Conservation (phyloP, 768 basidiomycete genomes). For the Agaricus subrufescens region DNA sequence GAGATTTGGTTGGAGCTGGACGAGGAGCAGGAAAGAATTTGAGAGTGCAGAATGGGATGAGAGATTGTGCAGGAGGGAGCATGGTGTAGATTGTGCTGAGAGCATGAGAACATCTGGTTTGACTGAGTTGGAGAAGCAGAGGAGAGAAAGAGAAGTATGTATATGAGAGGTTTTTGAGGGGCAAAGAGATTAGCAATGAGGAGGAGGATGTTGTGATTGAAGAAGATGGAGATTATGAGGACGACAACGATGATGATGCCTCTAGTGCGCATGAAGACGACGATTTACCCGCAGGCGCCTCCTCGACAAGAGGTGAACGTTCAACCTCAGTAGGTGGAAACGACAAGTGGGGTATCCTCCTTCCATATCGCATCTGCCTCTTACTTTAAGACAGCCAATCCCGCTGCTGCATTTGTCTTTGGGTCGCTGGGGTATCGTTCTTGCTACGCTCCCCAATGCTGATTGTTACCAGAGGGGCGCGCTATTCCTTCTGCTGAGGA, state of each 20-base stretch:
- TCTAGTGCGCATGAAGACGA: conserved; percentile 17
- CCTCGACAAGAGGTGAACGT: not conserved
- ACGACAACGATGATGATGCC: conserved; percentile 22
- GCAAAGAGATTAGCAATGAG: conserved; percentile 47
- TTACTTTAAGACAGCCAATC: too few relatives aligned
- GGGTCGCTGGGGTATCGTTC: too few relatives aligned
- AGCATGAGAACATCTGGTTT: not conserved
- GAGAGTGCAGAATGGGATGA: conserved; percentile 20
- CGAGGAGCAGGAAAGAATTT: conserved; percentile 6
- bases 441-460: too few relatives aligned
- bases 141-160: conserved; percentile 36
- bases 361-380: too few relatives aligned
- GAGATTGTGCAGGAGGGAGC: not conserved
- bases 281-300: conserved; percentile 10
- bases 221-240: conserved; percentile 22
- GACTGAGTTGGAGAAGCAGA: conserved; percentile 17
- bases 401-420: too few relatives aligned
- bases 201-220: conserved; percentile 30
- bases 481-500: too few relatives aligned
- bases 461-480: too few relatives aligned
- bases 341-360: too few relatives aligned
- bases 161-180: conserved; percentile 56
- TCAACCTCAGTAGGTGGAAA: not conserved
- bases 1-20: conserved; percentile 5
- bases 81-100: not conserved